Base-by-base conservation (phyloP, 331 rosid genomes). In the Ulmus americana region DNA sequence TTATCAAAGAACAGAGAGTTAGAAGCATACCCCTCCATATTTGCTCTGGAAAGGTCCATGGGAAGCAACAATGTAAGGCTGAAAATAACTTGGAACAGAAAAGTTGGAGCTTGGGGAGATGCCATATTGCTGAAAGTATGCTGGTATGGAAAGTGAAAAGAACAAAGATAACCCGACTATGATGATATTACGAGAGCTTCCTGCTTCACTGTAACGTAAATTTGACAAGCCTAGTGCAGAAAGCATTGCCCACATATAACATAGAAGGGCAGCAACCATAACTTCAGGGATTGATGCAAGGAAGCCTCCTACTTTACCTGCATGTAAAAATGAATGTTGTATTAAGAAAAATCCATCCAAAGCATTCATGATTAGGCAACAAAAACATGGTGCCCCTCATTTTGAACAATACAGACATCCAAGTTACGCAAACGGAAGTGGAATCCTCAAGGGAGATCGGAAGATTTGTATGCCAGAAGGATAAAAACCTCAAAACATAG, bases 241-340 rank as follows among this genome's bases (percentile, higher is more conserved):
- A 71, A 90, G 95, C 97, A 94, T 87, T 60, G 95, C 99, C 95
- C 99, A 94, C 99, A 94, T 94, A 70, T 82, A 87, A 81, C 99
- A 94, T 58, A 94, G 95, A 44, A 94, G 95, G 59, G 97, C 99
- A 47, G 99, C 99, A 80, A 94, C 96, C 85, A 94, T 90, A 68
- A 94, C 99, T 55, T 81, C 84, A 14, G 99, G 99, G 64, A 94
- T 87, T 70, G 99, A 94, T 39, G 99, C 99, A 79, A 94, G 61
- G 78, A 94, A 88, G 50, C 99, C 99, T 76, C 97, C 99, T 64
- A 94, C 88, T 79, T 94, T 94, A 69, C 99, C 99, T 94, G 87
- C 67, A 49, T 43, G 51, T 0, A 59, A 38, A 65, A 35, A 10
- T 15, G 49, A 70, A 50, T 10, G 18, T 53, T 50, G 53, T 58